Base-by-base conservation (phyloP, 1,284 basidiomycete genomes). In the Rhodotorula sp. region DNA sequence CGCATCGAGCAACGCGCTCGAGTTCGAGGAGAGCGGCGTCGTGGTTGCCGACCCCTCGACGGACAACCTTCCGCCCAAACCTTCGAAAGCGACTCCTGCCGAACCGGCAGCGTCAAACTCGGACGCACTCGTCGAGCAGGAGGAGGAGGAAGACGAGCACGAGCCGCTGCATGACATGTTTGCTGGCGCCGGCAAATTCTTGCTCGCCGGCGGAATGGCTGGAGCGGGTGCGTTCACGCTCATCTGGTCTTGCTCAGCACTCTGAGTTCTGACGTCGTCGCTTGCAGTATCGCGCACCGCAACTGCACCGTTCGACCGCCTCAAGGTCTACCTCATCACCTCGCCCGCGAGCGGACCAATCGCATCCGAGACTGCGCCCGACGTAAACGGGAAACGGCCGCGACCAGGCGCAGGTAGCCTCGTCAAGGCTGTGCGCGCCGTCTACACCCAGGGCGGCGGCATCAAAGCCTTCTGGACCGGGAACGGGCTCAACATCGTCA, bases 311-410 rank as follows among this genome's bases (percentile, higher is more conserved):
- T 98, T 99, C 77, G 97, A 99, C 82, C 89, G 97, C 68, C 85
- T 99, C 61, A 99, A 97, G 83, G 88, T 99, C 67, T 99, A 97
- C 82, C 87, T 99, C 68, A 99, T 99, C 75, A 99, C 96, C 7
- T 72, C 74, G 56, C 86, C 86, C 79, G 81, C 48, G 68, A 77
- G 21, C 66, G 78, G 48, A 60, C n/a, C 57, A 69, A 49, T 23
- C 54, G 68, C 21, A n/a, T 19, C 52, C 48, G 61, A 5, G 8
- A 27, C 46, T 9, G 65, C 50, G 5, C 27, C 44, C 34, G 57
- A n/a, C 7, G 19, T 58, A 5, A 61, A 62, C 52, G 58, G 49
- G n/a, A 66, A 64, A 48, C 69, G 62, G 46, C 50, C 71, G 62
- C 52, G 72, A 23, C 68, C 74, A 19, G 78, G 68, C 57, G 65